Conservation (phyloP, 2,329 filamentous ascomycete genomes). For the Arthrobotrys conoides region DNA sequence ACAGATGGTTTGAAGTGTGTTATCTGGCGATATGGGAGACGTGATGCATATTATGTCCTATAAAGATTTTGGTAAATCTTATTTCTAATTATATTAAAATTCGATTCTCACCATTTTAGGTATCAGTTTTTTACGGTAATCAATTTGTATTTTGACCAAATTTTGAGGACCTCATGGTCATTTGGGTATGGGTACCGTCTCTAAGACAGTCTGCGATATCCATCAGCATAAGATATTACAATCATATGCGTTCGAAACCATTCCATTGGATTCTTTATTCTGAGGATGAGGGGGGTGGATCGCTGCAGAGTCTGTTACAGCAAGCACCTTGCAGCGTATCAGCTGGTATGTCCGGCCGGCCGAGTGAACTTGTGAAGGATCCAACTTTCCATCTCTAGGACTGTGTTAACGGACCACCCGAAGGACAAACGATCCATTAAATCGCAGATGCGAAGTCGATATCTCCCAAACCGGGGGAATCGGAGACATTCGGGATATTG, state of each 20-base stretch:
- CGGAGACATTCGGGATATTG: background rate
- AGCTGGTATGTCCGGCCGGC: constrained; percentile 2
- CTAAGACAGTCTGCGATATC: no score
- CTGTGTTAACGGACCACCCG: background rate
- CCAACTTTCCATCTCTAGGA: background rate
- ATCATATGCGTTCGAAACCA: constrained; percentile 23
- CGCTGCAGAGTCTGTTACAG: background rate
- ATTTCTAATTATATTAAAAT: background rate
- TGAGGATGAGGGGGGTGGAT: background rate
- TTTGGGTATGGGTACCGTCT: no score
- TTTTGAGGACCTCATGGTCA: background rate
- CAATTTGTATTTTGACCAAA: background rate
- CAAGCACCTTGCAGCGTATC: background rate
- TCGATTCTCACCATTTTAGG: background rate
- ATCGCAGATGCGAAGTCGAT: constrained; percentile 9
- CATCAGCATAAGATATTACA: no score
- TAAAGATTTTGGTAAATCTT: constrained; percentile 10
- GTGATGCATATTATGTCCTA: constrained; percentile 25
- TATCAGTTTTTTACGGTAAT: background rate
- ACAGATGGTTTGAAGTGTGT: constrained; percentile 5
- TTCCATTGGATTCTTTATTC: constrained; percentile 7
- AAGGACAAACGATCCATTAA: background rate
- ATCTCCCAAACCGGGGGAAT: background rate
- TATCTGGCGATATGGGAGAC: constrained; percentile 13
- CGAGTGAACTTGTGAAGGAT: constrained; percentile 23